Percentiles rank a stretch among this genome's conserved stretches.
phyloP scores from a whole-genome alignment of 169 alveolate species.

The Neospora caninum region DNA sequence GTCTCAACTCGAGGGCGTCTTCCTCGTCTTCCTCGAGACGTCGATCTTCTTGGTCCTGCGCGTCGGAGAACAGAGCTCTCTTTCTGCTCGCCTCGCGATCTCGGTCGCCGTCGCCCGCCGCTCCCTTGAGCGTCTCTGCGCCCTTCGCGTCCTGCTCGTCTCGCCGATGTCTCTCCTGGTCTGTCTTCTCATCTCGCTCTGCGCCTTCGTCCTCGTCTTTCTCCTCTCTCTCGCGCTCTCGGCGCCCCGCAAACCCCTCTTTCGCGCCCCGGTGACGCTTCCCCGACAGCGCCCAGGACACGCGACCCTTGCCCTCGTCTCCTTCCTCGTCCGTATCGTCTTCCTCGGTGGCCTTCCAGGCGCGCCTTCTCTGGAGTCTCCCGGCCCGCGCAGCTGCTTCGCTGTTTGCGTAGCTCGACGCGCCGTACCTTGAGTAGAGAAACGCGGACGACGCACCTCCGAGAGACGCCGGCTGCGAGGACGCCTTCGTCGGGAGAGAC shows the following conservation, averaged over 20 bases:
- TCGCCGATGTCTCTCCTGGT: background rate
- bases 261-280: background rate
- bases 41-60: no score
- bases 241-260: background rate
- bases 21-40: background rate
- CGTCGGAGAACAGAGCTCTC: no score
- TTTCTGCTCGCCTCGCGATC: background rate
- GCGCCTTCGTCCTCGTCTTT: constrained; percentile 15
- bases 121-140: background rate
- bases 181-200: background rate
- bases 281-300: background rate
- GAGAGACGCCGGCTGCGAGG: background rate
- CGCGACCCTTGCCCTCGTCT: background rate
- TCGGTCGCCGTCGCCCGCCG: background rate
- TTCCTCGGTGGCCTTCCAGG: background rate
- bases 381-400: constrained; percentile 31
- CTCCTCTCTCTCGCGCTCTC: background rate
- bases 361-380: constrained; percentile 48
- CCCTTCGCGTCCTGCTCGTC: background rate
- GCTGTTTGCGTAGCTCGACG: constrained; percentile 39
- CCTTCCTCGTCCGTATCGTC: constrained; percentile 12
- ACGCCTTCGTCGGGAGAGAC: background rate
- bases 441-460: background rate
- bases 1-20: background rate
- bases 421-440: background rate